Percentiles rank a stretch among this genome's conserved stretches.
Conservation (phyloP, 306 rosid species). For the Glycyrrhiza uralensis region DNA sequence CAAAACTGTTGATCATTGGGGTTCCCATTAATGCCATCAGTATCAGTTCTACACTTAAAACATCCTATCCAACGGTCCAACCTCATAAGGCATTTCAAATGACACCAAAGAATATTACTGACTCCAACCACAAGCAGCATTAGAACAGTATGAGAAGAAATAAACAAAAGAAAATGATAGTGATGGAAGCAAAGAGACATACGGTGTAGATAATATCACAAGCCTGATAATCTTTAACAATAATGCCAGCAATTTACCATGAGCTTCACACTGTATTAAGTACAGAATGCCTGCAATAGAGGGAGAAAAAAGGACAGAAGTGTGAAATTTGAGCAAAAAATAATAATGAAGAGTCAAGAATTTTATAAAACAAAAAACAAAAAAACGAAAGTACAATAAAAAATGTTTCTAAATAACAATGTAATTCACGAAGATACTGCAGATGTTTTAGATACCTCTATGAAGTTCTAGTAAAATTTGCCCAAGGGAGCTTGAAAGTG, state of each 20-base stretch:
- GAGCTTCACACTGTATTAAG: slow-evolving; percentile 65
- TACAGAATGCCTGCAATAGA: slow-evolving; percentile 64
- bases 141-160: background rate
- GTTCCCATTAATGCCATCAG: background rate
- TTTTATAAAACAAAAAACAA: background rate
- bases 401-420: background rate
- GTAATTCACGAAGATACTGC: background rate
- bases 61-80: background rate
- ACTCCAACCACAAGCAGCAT: slow-evolving; percentile 3
- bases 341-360: background rate
- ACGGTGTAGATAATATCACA: slow-evolving; percentile 87
- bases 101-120: background rate
- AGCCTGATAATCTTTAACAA: slow-evolving; percentile 83
- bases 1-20: slow-evolving; percentile 2
- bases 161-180: background rate
- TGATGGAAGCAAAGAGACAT: slow-evolving; percentile 29
- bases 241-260: slow-evolving; percentile 70
- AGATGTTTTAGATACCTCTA: slow-evolving; percentile 49
- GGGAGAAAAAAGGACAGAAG: background rate
- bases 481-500: slow-evolving; percentile 91
- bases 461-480: slow-evolving; percentile 88
- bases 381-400: background rate
- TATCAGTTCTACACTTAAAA: background rate
- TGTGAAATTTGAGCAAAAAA: background rate
- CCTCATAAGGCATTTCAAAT: slow-evolving; percentile 8